Percentiles rank a stretch among this genome's conserved stretches.
Conservation (phyloP, 2,329 filamentous ascomycete genomes). For the Incumbomyces lentus region DNA sequence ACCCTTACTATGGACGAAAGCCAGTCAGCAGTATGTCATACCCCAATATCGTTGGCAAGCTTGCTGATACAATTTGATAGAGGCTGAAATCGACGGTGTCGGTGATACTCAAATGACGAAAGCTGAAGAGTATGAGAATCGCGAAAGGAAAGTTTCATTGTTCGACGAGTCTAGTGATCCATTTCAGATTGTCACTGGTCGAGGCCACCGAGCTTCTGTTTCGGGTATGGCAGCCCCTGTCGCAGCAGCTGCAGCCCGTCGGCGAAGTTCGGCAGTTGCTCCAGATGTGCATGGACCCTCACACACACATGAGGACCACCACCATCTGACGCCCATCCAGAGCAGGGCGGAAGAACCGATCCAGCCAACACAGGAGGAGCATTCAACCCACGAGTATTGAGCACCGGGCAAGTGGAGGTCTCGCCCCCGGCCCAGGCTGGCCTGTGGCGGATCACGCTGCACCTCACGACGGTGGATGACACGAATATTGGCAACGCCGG, state of each 20-base stretch:
- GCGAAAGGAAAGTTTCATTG: slow-evolving; percentile 18
- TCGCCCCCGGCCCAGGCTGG: no score
- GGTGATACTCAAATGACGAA: slow-evolving; percentile 14
- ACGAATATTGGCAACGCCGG: not conserved
- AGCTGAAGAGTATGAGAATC: slow-evolving; percentile 18
- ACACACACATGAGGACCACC: not conserved
- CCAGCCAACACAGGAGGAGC: not conserved
- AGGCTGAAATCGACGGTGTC: slow-evolving; percentile 8
- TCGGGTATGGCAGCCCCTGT: slow-evolving; percentile 14
- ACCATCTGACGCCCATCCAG: slow-evolving; percentile 12
- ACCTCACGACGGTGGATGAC: slow-evolving; percentile 5
- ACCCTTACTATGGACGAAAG: slow-evolving; percentile 19
- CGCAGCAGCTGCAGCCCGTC: slow-evolving; percentile 15
- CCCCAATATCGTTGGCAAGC: not conserved
- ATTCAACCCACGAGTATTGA: no score
- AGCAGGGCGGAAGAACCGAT: slow-evolving; percentile 15
- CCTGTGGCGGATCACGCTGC: not conserved
- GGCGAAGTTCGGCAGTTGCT: slow-evolving; percentile 19
- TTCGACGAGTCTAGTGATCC: slow-evolving; percentile 18
- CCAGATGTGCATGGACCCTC: slow-evolving; percentile 12
- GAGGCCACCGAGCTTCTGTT: slow-evolving; percentile 16
- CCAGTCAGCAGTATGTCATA: slow-evolving; percentile 13
- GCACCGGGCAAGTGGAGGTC: no score
- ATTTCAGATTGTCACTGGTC: slow-evolving; percentile 15
- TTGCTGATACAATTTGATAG: not conserved